Base-by-base conservation (phyloP, 2,329 filamentous ascomycete species). In the Microcyclospora pomicola region DNA sequence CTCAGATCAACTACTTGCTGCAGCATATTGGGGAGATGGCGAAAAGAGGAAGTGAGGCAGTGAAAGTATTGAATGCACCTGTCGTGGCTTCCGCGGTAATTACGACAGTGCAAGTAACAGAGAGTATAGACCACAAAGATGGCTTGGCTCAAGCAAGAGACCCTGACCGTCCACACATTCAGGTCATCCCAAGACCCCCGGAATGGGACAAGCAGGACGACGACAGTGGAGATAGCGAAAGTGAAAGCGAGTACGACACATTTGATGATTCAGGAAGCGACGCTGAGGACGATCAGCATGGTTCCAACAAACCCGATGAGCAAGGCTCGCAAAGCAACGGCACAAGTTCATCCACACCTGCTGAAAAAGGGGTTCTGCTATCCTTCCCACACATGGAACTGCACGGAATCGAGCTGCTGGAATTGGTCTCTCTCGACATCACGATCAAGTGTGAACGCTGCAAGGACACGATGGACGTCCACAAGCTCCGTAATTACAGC, bases 301-400 rank as follows among this genome's bases (percentile, higher is more conserved):
- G 70, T 34, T 68, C 61, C 5, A 65, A 65, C 19, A 62, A 65
- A 15, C 60, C 62, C n/a, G 59, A 57, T 29, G 45, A 50, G 35
- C 55, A 48, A 11, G 47, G 49, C 13, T 51, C 57, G 3, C 60
- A 64, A 16, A 42, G 43, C 13, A 24, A 24, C 7, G 60, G 61
- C 9, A 68, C 54, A 12, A 44, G 56, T 4, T 44, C 58, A 6
- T 55, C 61, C 3, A 60, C 62, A 16, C 63, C 64, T 1, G 56
- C 66, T 2, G 81, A 85, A 51, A 67, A 70, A 37, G 83, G 83
- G 15, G 80, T 83, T n/a, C 74, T 82, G 38, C 67, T 92, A 6
- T 84, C 79, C 0, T 85, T 91, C 49, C 84, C 85, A 0, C 76
- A 72, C 16, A 64, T 91, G 41, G 82, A 88, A 50, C 70, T 92